Evolutionary conservation across 345 rosid genomes (phyloP).

Genomic region (Eucalyptus dawsonii): DNA sequence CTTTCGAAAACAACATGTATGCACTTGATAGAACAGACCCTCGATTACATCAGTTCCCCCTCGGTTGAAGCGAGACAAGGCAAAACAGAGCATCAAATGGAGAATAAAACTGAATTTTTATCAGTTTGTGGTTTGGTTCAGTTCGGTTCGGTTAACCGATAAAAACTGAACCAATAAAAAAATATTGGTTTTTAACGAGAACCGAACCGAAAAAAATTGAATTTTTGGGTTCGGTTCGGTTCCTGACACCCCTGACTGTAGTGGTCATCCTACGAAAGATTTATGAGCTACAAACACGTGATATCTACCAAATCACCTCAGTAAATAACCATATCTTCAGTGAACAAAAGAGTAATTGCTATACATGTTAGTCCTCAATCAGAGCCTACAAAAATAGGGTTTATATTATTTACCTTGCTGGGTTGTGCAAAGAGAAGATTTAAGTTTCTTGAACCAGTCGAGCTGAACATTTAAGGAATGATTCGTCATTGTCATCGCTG

Average conservation of each 20-base stretch:
- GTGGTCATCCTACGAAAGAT: neutral
- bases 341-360: neutral
- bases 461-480: slow-evolving; percentile 38
- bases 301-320: neutral
- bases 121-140: too few relatives aligned
- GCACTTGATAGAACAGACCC: neutral
- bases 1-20: too few relatives aligned
- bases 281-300: neutral
- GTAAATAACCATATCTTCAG: neutral
- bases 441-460: slow-evolving; percentile 52
- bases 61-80: too few relatives aligned
- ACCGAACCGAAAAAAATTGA: too few relatives aligned
- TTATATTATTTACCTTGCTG: slow-evolving; percentile 18
- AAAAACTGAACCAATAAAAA: too few relatives aligned
- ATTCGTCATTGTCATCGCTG: slow-evolving; percentile 24
- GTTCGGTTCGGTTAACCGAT: fast-evolving
- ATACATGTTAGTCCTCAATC: neutral
- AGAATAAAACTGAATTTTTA: too few relatives aligned
- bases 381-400: neutral
- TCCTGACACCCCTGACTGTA: fast-evolving
- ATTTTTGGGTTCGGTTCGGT: too few relatives aligned
- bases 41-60: neutral
- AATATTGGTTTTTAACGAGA: too few relatives aligned
- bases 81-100: fast-evolving
- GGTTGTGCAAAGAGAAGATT: slow-evolving; percentile 32